These are phyloP conservation scores for Syzygium grande DNA, from an alignment of 345 rosid genomes.

Conservation along the genomic window DNA sequence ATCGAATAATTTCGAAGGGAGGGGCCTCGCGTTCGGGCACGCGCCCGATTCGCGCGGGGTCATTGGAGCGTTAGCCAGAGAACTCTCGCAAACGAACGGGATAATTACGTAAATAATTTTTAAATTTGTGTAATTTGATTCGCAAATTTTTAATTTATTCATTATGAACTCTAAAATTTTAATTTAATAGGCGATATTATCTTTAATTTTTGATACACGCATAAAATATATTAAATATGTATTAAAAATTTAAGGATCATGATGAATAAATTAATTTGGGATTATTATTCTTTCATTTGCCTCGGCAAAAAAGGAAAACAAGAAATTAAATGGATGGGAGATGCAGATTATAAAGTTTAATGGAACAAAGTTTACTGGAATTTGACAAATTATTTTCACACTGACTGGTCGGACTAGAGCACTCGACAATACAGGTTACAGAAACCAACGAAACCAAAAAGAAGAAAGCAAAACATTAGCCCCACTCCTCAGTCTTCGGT, in stretches of 20 bases:
- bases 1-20: neutral
- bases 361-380: neutral
- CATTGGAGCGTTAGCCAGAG: too few relatives aligned
- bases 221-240: neutral
- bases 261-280: neutral
- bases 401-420: neutral
- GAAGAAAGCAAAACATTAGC: neutral
- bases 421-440: neutral
- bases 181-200: neutral
- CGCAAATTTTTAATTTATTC: neutral
- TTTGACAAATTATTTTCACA: neutral
- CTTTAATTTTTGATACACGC: neutral
- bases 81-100: neutral
- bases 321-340: neutral
- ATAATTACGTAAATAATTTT: neutral
- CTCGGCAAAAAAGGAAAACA: neutral
- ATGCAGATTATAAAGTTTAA: neutral
- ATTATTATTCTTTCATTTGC: neutral
- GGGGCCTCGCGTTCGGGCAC: neutral
- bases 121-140: neutral
- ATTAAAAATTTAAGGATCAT: rapidly evolving
- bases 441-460: neutral
- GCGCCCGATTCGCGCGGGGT: neutral
- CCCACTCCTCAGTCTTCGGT: neutral
- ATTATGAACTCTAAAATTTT: neutral